Base-by-base conservation (phyloP, 257 asterid genomes). In the Przewalskia tangutica region DNA sequence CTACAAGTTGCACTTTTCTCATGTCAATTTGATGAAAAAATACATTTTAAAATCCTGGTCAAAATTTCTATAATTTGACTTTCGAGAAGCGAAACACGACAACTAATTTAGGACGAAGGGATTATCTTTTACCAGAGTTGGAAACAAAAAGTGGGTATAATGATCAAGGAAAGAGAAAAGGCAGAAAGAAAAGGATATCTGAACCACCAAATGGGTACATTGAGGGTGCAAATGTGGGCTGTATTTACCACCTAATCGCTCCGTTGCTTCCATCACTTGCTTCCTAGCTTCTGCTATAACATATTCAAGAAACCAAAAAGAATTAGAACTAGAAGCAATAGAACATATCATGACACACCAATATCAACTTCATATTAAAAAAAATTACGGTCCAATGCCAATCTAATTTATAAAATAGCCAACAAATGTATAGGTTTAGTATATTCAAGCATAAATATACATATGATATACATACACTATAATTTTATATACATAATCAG, bases 181-280 rank as follows among this genome's bases (percentile, higher is more conserved):
- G 77, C 44, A 71, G 11, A 8, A 83, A 71, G 42, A 34, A 85
- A 90, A 91, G 99, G 99, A 96, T 96, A 96, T 96, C 86, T 96
- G 97, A 88, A 94, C 99, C 86, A 96, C 97, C 98, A 96, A 89
- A 87, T 96, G 99, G 55, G 98, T 96, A 91, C 99, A 96, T 10
- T 90, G 97, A 80, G 95, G 94, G 84, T 94, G 98, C 84, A 96
- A 91, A 89, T 94, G 92, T 23, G 98, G 93, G 84, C 99, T 96
- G 84, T 96, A 96, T 87, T 85, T 92, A 50, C 99, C 99, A 82
- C 98, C 98, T 86, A 96, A 84, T 86, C 90, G 92, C 91, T 91
- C 93, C 0, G 98, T 90, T 81, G 99, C 99, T 84, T 95, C 97
- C 94, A 89, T 92, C 83, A 96, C 99, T 89, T 96, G 99, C 81